Base-by-base conservation (phyloP, 768 basidiomycete species). In the Lactifluus subvellereus region DNA sequence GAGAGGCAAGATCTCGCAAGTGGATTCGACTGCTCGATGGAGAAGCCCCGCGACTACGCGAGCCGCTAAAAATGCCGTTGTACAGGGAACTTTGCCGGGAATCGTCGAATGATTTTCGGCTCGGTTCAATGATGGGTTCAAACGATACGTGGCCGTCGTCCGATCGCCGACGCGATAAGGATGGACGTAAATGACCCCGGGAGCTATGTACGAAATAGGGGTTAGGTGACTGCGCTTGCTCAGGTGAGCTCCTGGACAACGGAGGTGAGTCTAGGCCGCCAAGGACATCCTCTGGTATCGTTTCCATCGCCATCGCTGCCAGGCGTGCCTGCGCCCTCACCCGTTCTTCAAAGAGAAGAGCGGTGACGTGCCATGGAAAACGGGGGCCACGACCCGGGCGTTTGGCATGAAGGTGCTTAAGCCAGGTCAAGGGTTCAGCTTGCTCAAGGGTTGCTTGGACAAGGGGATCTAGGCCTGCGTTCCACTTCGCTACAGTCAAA, bases 391-490 rank as follows among this genome's bases (percentile, higher is more conserved):
- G 65, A 54, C 69, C 71, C 45, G 72, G 72, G 57, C 71, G 78
- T 63, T 77, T 83, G 52, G 85, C 81, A 53, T 83, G 75, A 65
- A 80, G 70, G 61, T 89, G 86, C 68, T 83, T 87, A 33, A 90
- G 74, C 89, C 89, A 91, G 7, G 84, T 83, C 51, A 87, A 77
- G 7, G 89, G 87, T 69, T 91, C 89, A 0, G 81, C 79, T 57
- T 79, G 78, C 59, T 87, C 87, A 30, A 91, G 70, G 32, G 80
- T 76, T n/a, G 76, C 72, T 61, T 76, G 81, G 9, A 80, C 72
- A n/a, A 76, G 68, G 9, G 73, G 67, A 35, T 81, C 79, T 60
- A 83, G 83, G 35, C 73, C 72, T n/a, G 75, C 71, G 66, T 84
- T 82, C 89, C 89, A 91, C 20, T 79, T 82, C 35, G 77, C 78